These are phyloP conservation scores for Fusarium graminum DNA, from an alignment of 2,329 filamentous ascomycete species.

Conservation along the genomic window DNA sequence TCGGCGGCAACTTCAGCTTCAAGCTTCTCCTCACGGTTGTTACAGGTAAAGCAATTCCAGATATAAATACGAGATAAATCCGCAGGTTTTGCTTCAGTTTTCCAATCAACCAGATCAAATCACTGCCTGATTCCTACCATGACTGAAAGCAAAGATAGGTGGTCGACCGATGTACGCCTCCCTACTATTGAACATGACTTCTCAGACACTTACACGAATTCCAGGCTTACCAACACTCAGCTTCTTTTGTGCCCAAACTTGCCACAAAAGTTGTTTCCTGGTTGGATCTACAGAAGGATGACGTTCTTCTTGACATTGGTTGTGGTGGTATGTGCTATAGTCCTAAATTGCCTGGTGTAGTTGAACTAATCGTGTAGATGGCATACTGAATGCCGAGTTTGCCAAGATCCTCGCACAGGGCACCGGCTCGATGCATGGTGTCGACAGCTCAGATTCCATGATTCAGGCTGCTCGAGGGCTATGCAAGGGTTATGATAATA, in stretches of 20 bases:
- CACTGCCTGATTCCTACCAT: conserved; percentile 19
- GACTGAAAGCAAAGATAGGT: conserved; percentile 48
- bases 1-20: conserved; percentile 33
- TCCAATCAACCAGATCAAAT: not conserved
- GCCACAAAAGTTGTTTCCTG: conserved; percentile 69
- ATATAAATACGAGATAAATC: conserved; percentile 34
- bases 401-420: conserved; percentile 61
- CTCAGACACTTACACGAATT: conserved; percentile 34
- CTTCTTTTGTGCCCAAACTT: conserved; percentile 73
- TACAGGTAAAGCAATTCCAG: not conserved
- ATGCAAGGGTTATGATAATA: conserved; percentile 55
- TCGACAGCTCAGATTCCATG: conserved; percentile 71
- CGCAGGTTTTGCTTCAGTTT: not conserved
- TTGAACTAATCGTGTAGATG: conserved; percentile 58
- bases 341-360: not conserved
- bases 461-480: conserved; percentile 64
- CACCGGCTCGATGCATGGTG: conserved; percentile 64
- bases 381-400: conserved; percentile 69
- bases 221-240: conserved; percentile 71
- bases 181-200: conserved; percentile 1
- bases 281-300: conserved; percentile 69
- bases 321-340: conserved; percentile 66
- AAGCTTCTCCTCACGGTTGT: conserved; percentile 36
- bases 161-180: conserved; percentile 47
- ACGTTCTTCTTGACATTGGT: conserved; percentile 72